A percentile compares a stretch with the other conserved stretches of the same genome.
Evolutionary conservation across 169 alveolate species (phyloP).

Genomic region (Eimeria necatrix): DNA sequence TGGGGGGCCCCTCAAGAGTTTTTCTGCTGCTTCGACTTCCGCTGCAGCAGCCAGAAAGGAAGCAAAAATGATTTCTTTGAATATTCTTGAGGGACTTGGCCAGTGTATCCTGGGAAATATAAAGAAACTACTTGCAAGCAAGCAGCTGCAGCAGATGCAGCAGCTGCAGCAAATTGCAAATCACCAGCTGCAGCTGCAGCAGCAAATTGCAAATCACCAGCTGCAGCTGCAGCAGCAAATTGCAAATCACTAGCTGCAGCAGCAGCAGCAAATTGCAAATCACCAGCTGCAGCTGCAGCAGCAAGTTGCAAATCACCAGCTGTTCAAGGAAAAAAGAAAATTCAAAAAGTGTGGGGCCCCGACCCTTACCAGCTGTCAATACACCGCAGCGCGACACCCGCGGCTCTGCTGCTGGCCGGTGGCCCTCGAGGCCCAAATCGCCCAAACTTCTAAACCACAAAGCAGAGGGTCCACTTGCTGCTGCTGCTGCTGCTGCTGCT

Average conservation of each 20-base stretch:
- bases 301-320: too few species aligned
- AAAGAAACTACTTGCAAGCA: too few species aligned
- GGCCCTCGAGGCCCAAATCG: conserved; percentile 5
- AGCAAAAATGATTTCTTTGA: neutral
- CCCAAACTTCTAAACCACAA: conserved; percentile 39
- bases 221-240: too few species aligned
- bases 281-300: too few species aligned
- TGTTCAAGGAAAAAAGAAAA: too few species aligned
- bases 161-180: too few species aligned
- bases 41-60: neutral
- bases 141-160: too few species aligned
- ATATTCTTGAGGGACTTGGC: neutral
- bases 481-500: conserved; percentile 48
- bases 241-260: too few species aligned
- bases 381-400: conserved; percentile 38
- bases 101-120: neutral
- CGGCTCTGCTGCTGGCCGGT: conserved; percentile 21
- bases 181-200: too few species aligned
- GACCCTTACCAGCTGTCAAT: neutral
- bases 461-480: conserved; percentile 17
- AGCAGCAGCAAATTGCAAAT: too few species aligned
- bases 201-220: too few species aligned
- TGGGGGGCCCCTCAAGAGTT: neutral
- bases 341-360: too few species aligned
- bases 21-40: neutral